Conservation (phyloP, 768 basidiomycete genomes). For the Serendipita sp. region DNA sequence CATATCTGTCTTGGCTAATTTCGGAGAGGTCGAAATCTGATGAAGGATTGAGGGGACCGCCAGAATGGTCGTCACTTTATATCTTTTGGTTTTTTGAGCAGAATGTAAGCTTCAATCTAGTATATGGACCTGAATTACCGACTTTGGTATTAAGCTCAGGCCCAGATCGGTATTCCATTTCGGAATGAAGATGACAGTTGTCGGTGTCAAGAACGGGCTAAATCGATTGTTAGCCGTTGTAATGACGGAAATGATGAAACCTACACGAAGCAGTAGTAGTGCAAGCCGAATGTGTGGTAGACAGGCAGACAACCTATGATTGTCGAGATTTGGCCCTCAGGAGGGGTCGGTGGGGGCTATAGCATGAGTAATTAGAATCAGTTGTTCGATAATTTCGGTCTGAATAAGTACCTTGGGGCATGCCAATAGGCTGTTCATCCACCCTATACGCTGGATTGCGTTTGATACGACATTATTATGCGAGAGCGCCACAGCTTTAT, state of each 20-base stretch:
- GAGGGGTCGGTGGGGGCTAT: conserved; percentile 25
- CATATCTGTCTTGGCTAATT: conserved; percentile 31
- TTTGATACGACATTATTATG: conserved; percentile 44
- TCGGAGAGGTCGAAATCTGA: conserved; percentile 42
- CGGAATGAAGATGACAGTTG: conserved; percentile 37
- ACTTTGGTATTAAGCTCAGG: conserved; percentile 44
- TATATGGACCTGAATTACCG: conserved; percentile 16
- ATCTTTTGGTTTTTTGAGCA: conserved; percentile 22
- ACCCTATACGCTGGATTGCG: conserved; percentile 24
- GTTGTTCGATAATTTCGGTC: too few species aligned
- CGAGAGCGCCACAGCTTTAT: conserved; percentile 51
- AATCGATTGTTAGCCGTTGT: conserved; percentile 14
- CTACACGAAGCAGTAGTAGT: conserved; percentile 26
- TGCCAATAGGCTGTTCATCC: conserved; percentile 18
- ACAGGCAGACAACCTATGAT: conserved; percentile 46
- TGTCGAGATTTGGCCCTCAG: conserved; percentile 22
- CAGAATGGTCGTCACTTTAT: conserved; percentile 31
- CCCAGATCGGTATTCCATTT: conserved; percentile 41
- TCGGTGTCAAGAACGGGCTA: conserved; percentile 23
- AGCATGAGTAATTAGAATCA: conserved; percentile 10
- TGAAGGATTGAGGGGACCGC: conserved; percentile 50
- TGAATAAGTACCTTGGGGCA: conserved; percentile 23
- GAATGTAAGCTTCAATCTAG: neutral
- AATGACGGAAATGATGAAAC: neutral
- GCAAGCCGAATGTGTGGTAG: conserved; percentile 51